Evolutionary conservation across 2,329 filamentous ascomycete genomes (phyloP).

Genomic region (Alternaria arbusti): DNA sequence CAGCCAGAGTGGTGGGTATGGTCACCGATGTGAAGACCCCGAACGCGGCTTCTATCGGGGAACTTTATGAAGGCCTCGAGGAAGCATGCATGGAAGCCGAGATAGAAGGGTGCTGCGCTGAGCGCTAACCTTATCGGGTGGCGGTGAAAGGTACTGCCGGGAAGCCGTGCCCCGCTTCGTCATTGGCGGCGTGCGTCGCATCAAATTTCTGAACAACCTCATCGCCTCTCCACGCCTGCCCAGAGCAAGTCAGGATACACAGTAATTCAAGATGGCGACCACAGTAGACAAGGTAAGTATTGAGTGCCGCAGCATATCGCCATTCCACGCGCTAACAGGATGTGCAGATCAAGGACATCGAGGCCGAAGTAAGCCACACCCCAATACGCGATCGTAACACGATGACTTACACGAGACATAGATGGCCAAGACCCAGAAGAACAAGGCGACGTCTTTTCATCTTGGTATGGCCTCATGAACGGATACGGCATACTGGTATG

Average conservation of each 20-base stretch:
- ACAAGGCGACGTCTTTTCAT: conserved; percentile 93
- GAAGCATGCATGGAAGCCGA: conserved; percentile 12
- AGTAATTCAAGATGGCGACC: conserved; percentile 79
- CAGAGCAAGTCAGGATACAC: conserved; percentile 5
- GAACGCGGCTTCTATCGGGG: conserved; percentile 34
- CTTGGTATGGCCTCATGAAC: conserved; percentile 62
- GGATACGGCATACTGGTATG: conserved; percentile 13
- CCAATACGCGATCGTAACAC: conserved; percentile 18
- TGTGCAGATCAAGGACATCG: conserved; percentile 88
- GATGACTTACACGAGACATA: conserved; percentile 50
- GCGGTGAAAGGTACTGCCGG: conserved; percentile 25
- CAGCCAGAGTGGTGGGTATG: conserved; percentile 1
- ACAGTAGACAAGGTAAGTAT: conserved; percentile 88
- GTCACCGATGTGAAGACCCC: conserved; percentile 9
- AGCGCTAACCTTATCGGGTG: conserved; percentile 1
- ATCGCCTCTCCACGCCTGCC: conserved; percentile 8
- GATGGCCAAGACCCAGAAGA: conserved; percentile 98
- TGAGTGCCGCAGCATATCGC: conserved; percentile 28
- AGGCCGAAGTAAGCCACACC: conserved; percentile 76
- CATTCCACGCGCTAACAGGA: conserved; percentile 34
- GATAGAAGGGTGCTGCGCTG: conserved; percentile 7
- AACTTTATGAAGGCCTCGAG: conserved; percentile 17
- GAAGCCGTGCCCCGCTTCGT: conserved; percentile 30
- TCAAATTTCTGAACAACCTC: conserved; percentile 40
- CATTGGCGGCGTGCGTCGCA: conserved; percentile 29